Evolutionary conservation across 2,329 filamentous ascomycete species (phyloP), one percentile per base, ranked within the genome.

Genomic region (Monilinia polystroma): DNA sequence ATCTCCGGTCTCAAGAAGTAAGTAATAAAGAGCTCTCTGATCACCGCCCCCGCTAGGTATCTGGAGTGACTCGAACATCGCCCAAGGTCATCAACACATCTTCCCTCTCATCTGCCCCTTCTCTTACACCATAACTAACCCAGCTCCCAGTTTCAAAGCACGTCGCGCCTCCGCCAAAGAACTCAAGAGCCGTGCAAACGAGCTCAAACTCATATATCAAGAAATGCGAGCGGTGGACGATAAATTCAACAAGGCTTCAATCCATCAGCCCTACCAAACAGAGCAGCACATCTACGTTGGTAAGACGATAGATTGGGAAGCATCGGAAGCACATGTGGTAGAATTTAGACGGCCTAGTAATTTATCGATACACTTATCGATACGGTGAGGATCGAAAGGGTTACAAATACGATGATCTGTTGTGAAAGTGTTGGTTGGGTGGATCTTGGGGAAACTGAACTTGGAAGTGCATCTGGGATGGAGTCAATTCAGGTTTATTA

Each of bases 91-190:
- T 29, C 12, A 5, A 14, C 20, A 23, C 18, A 14, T 23, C 18
- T 20, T 7, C 18, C 57, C 11, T 3, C 45, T 45, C 11, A 4
- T 7, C 32, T 35, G 32, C 32, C 32, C 32, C 32, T 8, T 7
- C 32, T 35, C 32, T 5, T 23, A 41, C 20, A n/a, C 26, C 23
- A 11, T 45, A 16, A 14, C 53, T 57, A 20, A 47, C 29, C 7
- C 16, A 11, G 38, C 11, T 16, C 6, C 16, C 18, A 66, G 58
- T 11, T 16, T 51, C 4, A 63, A 26, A 64, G 49, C 59, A 8
- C 59, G 65, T 23, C 65, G 65, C 18, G 47, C 26, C 12, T 41
- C 52, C 1, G 38, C 41, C 47, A 51, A 43, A 51, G 65, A 66
- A 20, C 58, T 63, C n/a, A 45, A 18, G 51, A 32, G 16, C n/a